Evolutionary conservation across 1,139 yeast genomes (phyloP).

Genomic region (Suhomyces coccinellae): DNA sequence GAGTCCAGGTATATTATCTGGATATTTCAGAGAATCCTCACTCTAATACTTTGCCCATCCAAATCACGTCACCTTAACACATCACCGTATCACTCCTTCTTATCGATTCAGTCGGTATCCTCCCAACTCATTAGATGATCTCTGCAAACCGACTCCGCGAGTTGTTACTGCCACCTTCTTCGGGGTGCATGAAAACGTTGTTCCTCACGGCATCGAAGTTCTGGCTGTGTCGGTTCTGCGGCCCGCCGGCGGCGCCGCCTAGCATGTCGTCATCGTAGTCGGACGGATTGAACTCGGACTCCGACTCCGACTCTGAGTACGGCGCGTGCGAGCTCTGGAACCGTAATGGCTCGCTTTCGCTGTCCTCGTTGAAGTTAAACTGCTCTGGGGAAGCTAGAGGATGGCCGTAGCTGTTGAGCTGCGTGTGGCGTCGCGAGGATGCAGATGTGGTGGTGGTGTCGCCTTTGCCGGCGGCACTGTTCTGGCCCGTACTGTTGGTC

Average conservation of each 20-base stretch:
- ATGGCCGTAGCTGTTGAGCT: conserved; percentile 14
- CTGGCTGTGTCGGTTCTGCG: conserved; percentile 8
- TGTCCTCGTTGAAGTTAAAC: conserved; percentile 18
- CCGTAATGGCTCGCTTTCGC: conserved; percentile 16
- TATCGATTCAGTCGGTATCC: too few relatives aligned
- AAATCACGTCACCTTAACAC: too few relatives aligned
- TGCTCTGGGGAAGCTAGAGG: conserved; percentile 18
- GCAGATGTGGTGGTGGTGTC: conserved; percentile 16
- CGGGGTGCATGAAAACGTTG: conserved; percentile 10
- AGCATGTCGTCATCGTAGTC: conserved; percentile 21
- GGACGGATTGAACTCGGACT: conserved; percentile 21
- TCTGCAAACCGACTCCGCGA: conserved; percentile 28
- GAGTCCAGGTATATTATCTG: neutral
- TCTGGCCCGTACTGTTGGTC: conserved; percentile 26
- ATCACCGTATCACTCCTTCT: too few relatives aligned
- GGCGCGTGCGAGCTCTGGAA: conserved; percentile 8
- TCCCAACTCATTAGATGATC: conserved; percentile 17
- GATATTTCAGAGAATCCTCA: neutral
- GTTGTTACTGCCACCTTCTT: conserved; percentile 22
- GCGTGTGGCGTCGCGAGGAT: conserved; percentile 16
- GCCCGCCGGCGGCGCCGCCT: conserved; percentile 17
- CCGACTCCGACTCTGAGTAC: conserved; percentile 13
- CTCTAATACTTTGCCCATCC: too few relatives aligned
- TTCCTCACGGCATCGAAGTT: conserved; percentile 11
- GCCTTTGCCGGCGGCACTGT: conserved; percentile 13